Base-by-base conservation (phyloP, 208 protist species). In the Leishmania gerbilli region DNA sequence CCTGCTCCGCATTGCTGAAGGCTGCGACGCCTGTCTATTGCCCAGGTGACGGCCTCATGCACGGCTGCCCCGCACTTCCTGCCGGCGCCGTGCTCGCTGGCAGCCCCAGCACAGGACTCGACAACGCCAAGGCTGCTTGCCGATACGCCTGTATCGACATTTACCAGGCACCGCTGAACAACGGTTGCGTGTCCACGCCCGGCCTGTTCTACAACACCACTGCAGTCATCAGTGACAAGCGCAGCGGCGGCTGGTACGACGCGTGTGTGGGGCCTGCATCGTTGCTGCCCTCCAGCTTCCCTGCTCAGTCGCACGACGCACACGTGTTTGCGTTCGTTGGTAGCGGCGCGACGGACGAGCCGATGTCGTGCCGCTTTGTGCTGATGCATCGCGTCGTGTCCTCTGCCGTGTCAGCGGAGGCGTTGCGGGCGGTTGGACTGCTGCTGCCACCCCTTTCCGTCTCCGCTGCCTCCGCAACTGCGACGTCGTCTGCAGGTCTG, bases 21-120 rank as follows among this genome's bases (percentile, higher is more conserved):
- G 37, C 1, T 21, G 31, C 58, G 9, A 51, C 74, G 13, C 82
- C 82, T 19, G 62, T 85, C 47, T 85, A 79, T 51, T 85, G 82
- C 56, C 82, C 82, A 17, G 82, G 82, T 27, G 82, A 85, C 37
- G 82, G 82, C 21, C 77, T 85, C n/a, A 45, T 85, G 72, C 82
- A 85, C 71, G 82, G 77, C 51, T 85, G 82, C 64, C 82, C 82
- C 5, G 42, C 53, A 15, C 65, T 76, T 37, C 77, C 82, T 4
- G 53, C 37, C 1, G 82, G 69, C 42, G 77, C 82, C 15, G 45
- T 76, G 53, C 69, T 71, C 55, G 56, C 74, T 34, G 82, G 77
- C 13, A 77, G 65, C 55, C 68, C 55, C 55, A 75, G 21, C 65
- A 53, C 53, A 19, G 82, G 71, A 9, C 72, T 79, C 27, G 62